Base-by-base conservation (phyloP, 2,329 filamentous ascomycete species). In the Didymosphaeria variabile region DNA sequence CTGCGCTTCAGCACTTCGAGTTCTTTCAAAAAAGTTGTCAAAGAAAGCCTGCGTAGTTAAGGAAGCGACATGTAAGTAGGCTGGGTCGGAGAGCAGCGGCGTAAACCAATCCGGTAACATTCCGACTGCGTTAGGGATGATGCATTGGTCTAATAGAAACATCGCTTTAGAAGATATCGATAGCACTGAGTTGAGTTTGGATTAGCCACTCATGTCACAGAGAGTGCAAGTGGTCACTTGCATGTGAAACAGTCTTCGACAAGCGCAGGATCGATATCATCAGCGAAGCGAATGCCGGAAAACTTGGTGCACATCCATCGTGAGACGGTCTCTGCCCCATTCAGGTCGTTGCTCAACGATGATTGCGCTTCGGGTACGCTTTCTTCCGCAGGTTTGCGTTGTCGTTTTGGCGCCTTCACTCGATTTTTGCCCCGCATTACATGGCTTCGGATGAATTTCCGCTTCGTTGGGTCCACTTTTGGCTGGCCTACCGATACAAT, bases 381-480 rank as follows among this genome's bases (percentile, higher is more conserved):
- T 19, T 42, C 7, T 44, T 19, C 13, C 21, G 6, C 17, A n/a
- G 21, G 5, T 31, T 29, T 29, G 8, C 2, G 12, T 17, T 31
- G 36, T n/a, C 17, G 17, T 23, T 21, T 29, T 5, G 21, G 15
- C 3, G 2, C 10, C 26, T 44, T 53, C 36, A 12, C 23, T 31
- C 51, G 34, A 21, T 53, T 53, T 12, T 53, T 53, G 5, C 51
- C 51, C 21, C 21, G 51, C 51, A 53, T 53, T 13, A 53, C 51
- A 44, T 53, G 51, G 23, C 34, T 53, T 31, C 51, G 38, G 13
- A 53, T 42, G 15, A 53, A 34, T 19, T 29, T 34, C 36, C 51
- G 51, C 17, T 21, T 53, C 19, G 34, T 19, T 8, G 51, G 36
- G 23, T 53, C 51, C 21, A 31, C 34, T 15, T 53, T 53, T 10